Conservation (phyloP, 2,329 filamentous ascomycete genomes). For the Tothia fuscella region DNA sequence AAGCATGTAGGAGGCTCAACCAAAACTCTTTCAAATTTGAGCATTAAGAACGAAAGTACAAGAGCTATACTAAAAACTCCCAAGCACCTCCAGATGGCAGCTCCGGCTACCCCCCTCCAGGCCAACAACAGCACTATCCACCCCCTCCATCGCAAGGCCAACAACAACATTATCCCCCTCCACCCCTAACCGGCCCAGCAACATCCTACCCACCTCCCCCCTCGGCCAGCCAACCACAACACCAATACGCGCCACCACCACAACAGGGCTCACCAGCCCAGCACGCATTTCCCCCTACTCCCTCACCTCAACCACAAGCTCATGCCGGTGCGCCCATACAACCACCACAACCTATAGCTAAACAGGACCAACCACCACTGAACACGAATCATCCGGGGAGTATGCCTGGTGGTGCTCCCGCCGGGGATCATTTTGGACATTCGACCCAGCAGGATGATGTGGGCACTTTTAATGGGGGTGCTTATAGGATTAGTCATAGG, state of each 20-base stretch:
- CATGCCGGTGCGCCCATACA: slow-evolving; percentile 5
- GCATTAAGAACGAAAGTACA: not conserved
- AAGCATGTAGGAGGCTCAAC: too few species aligned
- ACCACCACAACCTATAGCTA: slow-evolving; percentile 17
- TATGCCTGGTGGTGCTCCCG: slow-evolving; percentile 29
- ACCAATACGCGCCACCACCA: slow-evolving; percentile 24
- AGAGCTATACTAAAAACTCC: too few species aligned
- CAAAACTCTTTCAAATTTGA: not conserved
- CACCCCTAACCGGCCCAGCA: slow-evolving; percentile 11
- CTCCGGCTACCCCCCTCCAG: not conserved
- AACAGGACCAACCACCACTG: slow-evolving; percentile 18
- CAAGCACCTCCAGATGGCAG: slow-evolving; percentile 5
- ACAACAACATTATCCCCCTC: slow-evolving; percentile 18
- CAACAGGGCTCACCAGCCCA: slow-evolving; percentile 6
- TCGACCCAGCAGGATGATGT: slow-evolving; percentile 63
- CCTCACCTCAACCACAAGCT: slow-evolving; percentile 12
- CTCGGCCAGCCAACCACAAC: slow-evolving; percentile 17
- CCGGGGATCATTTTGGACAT: slow-evolving; percentile 51
- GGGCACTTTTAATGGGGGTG: slow-evolving; percentile 94
- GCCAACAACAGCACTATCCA: slow-evolving; percentile 7
- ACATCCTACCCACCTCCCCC: slow-evolving; percentile 15
- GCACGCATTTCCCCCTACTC: slow-evolving; percentile 11
- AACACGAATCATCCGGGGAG: slow-evolving; percentile 19
- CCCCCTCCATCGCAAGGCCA: slow-evolving; percentile 4
- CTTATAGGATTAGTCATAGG: slow-evolving; percentile 83